These are phyloP conservation scores for Beauveria varroae DNA, from an alignment of 2,329 filamentous ascomycete species.

Conservation along the genomic window DNA sequence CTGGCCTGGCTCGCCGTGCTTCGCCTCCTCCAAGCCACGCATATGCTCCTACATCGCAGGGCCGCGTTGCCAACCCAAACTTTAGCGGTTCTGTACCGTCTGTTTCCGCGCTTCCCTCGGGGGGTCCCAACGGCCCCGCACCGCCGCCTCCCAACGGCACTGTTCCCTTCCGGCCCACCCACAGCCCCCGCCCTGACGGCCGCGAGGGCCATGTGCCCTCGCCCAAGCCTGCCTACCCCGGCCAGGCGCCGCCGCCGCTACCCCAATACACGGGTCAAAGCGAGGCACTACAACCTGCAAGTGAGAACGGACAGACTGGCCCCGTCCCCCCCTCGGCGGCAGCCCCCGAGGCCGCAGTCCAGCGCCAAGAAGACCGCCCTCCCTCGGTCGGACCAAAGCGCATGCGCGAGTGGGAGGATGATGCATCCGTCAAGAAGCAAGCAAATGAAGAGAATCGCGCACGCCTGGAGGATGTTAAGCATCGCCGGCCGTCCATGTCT, in stretches of 20 bases:
- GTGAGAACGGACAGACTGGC: slow-evolving; percentile 36
- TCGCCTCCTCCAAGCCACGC: slow-evolving; percentile 35
- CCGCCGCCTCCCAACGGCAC: slow-evolving; percentile 42
- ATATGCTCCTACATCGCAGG: slow-evolving; percentile 42
- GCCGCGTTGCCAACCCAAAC: slow-evolving; percentile 53
- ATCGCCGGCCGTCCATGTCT: slow-evolving; percentile 71
- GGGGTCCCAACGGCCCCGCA: slow-evolving; percentile 23
- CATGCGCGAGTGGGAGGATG: slow-evolving; percentile 87
- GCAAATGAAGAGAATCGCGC: slow-evolving; percentile 82
- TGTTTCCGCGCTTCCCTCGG: slow-evolving; percentile 27
- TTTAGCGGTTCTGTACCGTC: slow-evolving; percentile 48
- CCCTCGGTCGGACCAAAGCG: slow-evolving; percentile 76
- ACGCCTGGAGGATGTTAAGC: slow-evolving; percentile 75
- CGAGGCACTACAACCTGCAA: slow-evolving; percentile 54
- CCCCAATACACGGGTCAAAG: slow-evolving; percentile 62
- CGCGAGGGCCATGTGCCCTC: slow-evolving; percentile 71
- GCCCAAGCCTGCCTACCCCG: slow-evolving; percentile 78
- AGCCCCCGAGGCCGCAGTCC: slow-evolving; percentile 56
- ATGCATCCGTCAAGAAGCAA: slow-evolving; percentile 71
- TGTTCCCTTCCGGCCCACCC: slow-evolving; percentile 63
- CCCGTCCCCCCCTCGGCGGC: slow-evolving; percentile 47
- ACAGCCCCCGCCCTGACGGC: slow-evolving; percentile 77
- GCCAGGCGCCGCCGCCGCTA: slow-evolving; percentile 51
- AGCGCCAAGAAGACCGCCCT: slow-evolving; percentile 62
- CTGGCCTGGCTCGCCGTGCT: slow-evolving; percentile 16